phyloP scores from a whole-genome alignment of 1,139 yeast species.

The Pichia sp. region DNA sequence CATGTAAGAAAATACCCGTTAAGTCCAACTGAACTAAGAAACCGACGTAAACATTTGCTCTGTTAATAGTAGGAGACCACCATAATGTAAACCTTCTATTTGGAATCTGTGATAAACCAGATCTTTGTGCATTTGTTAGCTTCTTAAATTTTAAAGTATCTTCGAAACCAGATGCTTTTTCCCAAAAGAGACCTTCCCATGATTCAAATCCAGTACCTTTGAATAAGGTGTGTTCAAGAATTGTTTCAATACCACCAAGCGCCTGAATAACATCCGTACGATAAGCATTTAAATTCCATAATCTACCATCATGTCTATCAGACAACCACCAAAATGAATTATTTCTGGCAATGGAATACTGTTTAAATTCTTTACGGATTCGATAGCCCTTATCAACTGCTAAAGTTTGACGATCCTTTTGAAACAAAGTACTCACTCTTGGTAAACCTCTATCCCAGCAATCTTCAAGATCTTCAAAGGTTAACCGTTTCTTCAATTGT shows the following conservation, averaged over 20 bases:
- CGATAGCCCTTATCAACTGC: conserved; percentile 96
- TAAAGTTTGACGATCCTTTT: conserved; percentile 88
- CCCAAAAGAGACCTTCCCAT: conserved; percentile 99
- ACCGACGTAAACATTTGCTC: conserved; percentile 98
- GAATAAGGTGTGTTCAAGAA: conserved; percentile 89
- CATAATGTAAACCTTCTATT: conserved; percentile 94
- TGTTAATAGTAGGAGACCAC: conserved; percentile 99
- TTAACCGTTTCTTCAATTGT: conserved; percentile 77
- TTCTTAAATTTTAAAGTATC: conserved; percentile 92
- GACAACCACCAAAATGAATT: conserved; percentile 98
- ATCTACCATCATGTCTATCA: conserved; percentile 86
- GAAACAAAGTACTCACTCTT: conserved; percentile 89
- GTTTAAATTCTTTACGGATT: conserved; percentile 71
- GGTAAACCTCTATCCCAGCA: conserved; percentile 98
- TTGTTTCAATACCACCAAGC: conserved; percentile 94
- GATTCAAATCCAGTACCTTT: conserved; percentile 96
- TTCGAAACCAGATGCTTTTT: conserved; percentile 93
- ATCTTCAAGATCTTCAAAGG: conserved; percentile 89
- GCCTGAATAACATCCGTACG: conserved; percentile 97
- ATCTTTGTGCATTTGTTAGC: conserved; percentile 93
- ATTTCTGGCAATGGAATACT: conserved; percentile 60
- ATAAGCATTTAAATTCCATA: conserved; percentile 91
- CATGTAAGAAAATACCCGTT: conserved; percentile 95
- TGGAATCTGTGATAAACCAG: conserved; percentile 96
- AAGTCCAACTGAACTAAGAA: conserved; percentile 92